Conservation (phyloP, 208 protist genomes). For the Ichthyophonus hoferi region DNA sequence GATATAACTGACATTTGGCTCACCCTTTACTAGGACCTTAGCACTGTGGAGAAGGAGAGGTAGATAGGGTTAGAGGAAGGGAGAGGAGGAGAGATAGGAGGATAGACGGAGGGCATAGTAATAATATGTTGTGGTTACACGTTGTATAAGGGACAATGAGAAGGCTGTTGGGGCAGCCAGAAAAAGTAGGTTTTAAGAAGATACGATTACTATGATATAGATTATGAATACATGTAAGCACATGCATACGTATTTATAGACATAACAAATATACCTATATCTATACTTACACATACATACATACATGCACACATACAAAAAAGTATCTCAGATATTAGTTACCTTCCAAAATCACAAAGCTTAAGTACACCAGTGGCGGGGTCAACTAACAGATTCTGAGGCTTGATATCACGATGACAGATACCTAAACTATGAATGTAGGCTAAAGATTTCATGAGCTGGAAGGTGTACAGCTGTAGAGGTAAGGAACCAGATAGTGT, state of each 20-base stretch:
- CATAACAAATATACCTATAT: background rate
- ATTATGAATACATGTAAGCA: background rate
- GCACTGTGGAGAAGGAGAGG: constrained; percentile 39
- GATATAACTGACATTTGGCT: constrained; percentile 86
- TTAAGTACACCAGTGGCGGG: constrained; percentile 75
- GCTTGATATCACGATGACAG: constrained; percentile 88
- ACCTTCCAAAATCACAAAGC: constrained; percentile 90
- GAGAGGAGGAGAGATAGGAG: too few species aligned
- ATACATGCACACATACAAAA: constrained; percentile 36
- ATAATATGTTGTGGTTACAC: too few species aligned
- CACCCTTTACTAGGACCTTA: constrained; percentile 58
- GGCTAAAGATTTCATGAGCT: constrained; percentile 88
- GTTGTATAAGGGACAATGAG: too few species aligned
- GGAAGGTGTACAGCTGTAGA: constrained; percentile 82
- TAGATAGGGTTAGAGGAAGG: background rate
- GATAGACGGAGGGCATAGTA: too few species aligned
- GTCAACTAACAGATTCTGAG: constrained; percentile 83
- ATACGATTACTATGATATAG: background rate
- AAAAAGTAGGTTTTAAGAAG: too few species aligned
- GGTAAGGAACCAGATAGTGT: too few species aligned
- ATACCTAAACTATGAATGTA: constrained; percentile 89
- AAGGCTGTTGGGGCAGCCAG: too few species aligned
- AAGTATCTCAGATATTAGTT: too few species aligned
- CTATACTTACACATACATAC: constrained; percentile 3
- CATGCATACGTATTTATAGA: background rate